Conservation (phyloP, 2,329 filamentous ascomycete genomes). For the Trichoderma citrinoviride region DNA sequence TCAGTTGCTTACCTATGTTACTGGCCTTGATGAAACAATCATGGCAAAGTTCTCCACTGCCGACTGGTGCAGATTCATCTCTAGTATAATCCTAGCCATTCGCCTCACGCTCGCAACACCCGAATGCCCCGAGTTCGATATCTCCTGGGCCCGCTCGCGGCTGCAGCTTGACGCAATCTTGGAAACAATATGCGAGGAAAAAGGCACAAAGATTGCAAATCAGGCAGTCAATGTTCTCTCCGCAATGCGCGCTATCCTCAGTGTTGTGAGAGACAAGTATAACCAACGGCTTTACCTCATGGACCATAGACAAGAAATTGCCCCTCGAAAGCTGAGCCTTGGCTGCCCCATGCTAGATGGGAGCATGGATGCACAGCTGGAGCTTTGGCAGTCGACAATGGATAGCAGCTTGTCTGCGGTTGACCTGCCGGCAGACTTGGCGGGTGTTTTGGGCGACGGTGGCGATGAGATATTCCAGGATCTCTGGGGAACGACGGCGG, state of each 20-base stretch:
- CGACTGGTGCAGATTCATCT: conserved; percentile 46
- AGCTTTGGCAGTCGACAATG: conserved; percentile 47
- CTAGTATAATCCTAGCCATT: conserved; percentile 42
- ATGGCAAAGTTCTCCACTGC: conserved; percentile 40
- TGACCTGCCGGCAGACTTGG: not conserved
- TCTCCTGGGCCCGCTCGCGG: conserved; percentile 39
- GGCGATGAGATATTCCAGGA: conserved; percentile 39
- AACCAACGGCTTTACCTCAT: conserved; percentile 32
- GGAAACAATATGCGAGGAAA: conserved; percentile 32
- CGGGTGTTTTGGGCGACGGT: not conserved
- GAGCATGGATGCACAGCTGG: conserved; percentile 35
- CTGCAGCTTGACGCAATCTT: conserved; percentile 44
- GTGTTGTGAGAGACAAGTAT: conserved; percentile 47
- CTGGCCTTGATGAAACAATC: conserved; percentile 31
- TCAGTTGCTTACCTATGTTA: conserved; percentile 35
- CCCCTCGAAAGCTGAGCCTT: conserved; percentile 30
- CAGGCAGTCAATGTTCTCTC: conserved; percentile 43
- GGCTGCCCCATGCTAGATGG: conserved; percentile 53
- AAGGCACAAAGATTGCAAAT: conserved; percentile 27
- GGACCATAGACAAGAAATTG: not conserved
- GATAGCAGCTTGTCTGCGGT: conserved; percentile 35
- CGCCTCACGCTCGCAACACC: conserved; percentile 47
- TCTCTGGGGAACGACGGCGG: conserved; percentile 50
- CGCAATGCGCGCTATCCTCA: conserved; percentile 47
- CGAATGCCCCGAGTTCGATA: conserved; percentile 37